phyloP scores from a whole-genome alignment of 192 early-diverging fungal species.

The Geranomyces variabilis region DNA sequence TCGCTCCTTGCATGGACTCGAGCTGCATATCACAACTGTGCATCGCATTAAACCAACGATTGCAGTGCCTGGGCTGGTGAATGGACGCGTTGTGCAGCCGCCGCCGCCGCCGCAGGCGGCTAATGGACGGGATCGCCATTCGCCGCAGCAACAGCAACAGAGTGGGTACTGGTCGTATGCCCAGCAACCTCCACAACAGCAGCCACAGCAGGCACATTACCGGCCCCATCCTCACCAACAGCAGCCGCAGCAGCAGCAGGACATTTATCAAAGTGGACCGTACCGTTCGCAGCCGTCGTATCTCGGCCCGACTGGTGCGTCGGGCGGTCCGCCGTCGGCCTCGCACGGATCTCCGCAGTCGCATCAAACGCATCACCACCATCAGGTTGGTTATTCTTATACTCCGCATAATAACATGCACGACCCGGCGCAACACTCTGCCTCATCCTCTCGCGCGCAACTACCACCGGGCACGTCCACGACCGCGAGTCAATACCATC shows the following conservation, averaged over 20 bases:
- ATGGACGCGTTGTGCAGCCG: not conserved
- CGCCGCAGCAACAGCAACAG: constrained; percentile 6
- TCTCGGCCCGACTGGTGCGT: not conserved
- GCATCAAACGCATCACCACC: no score
- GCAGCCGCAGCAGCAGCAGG: not conserved
- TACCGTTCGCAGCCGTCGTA: not conserved
- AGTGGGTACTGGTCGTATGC: not conserved
- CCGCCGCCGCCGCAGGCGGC: not conserved
- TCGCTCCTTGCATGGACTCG: constrained; percentile 6
- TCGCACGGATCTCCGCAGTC: no score
- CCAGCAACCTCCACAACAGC: not conserved
- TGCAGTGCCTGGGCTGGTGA: not conserved
- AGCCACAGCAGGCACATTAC: not conserved
- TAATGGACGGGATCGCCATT: not conserved
- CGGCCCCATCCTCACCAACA: not conserved
- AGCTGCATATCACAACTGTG: constrained; percentile 26
- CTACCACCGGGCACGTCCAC: no score
- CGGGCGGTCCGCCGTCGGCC: not conserved
- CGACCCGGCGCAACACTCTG: no score
- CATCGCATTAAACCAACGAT: constrained; percentile 2
- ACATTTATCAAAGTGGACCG: not conserved
- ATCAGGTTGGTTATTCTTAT: no score
- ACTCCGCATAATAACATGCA: no score
- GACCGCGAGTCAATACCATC: no score
- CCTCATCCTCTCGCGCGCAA: no score